Conservation (phyloP, 2,329 filamentous ascomycete genomes). For the Davidsoniella virescens region DNA sequence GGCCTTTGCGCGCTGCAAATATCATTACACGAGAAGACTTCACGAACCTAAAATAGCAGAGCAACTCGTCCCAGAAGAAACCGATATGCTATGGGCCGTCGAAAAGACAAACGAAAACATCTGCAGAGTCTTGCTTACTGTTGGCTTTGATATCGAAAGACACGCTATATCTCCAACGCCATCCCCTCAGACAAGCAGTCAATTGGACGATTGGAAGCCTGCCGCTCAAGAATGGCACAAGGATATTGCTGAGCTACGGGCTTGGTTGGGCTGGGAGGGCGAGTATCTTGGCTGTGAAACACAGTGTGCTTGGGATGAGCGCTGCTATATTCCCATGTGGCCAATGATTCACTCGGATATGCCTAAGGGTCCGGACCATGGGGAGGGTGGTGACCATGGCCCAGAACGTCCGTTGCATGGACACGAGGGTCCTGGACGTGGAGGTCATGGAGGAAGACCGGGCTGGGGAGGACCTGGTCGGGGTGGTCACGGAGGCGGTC, state of each 20-base stretch:
- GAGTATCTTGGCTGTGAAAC: constrained; percentile 26
- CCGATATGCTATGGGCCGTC: constrained; percentile 23
- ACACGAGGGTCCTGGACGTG: no score
- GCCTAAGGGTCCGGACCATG: constrained; percentile 8
- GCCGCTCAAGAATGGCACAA: not conserved
- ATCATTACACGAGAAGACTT: constrained; percentile 24
- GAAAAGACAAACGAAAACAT: constrained; percentile 26
- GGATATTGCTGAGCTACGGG: constrained; percentile 24
- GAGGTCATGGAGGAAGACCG: no score
- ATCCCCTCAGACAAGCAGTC: not conserved
- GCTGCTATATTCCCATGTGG: constrained; percentile 36
- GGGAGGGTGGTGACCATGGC: no score
- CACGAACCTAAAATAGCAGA: constrained; percentile 14
- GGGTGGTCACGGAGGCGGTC: no score
- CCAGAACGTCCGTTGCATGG: no score
- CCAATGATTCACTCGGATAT: constrained; percentile 20
- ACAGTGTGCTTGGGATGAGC: constrained; percentile 27
- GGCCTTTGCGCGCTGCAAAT: constrained; percentile 26
- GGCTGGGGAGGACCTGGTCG: no score
- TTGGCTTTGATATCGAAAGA: constrained; percentile 27
- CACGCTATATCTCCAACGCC: constrained; percentile 21
- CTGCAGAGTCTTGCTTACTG: constrained; percentile 25
- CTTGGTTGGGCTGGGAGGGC: constrained; percentile 35
- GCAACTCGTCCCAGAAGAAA: constrained; percentile 21
- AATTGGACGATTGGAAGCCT: not conserved